phyloP scores from a whole-genome alignment of 2,329 filamentous ascomycete species.

The Aspergillus fischeri region DNA sequence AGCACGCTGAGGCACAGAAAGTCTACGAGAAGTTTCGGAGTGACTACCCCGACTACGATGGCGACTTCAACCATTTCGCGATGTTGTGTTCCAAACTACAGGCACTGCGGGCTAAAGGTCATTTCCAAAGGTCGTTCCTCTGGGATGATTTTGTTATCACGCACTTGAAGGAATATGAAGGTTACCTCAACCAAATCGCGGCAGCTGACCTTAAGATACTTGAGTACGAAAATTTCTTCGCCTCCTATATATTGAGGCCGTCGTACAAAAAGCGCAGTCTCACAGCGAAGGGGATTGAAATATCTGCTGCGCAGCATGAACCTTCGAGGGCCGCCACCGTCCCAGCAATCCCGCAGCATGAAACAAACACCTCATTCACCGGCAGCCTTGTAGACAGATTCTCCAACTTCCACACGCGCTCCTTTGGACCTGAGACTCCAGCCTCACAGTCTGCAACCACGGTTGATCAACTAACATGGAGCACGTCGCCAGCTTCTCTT shows the following conservation, averaged over 20 bases:
- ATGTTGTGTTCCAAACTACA: conserved; percentile 36
- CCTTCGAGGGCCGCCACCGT: conserved; percentile 1
- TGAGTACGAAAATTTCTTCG: conserved; percentile 39
- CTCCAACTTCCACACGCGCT: conserved; percentile 21
- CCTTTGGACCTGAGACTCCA: conserved; percentile 11
- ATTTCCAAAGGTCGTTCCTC: conserved; percentile 33
- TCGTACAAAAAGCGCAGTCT: conserved; percentile 35
- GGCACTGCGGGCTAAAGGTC: conserved; percentile 24
- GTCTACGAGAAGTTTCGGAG: conserved; percentile 36
- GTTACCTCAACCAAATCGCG: conserved; percentile 27
- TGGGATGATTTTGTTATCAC: conserved; percentile 47
- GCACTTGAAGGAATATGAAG: conserved; percentile 34
- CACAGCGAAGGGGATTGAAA: conserved; percentile 27
- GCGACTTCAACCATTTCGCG: conserved; percentile 36
- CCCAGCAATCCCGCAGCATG: background rate
- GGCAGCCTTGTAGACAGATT: conserved; percentile 22
- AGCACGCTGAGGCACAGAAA: conserved; percentile 19
- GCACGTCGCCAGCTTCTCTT: conserved; percentile 5
- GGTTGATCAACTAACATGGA: conserved; percentile 7
- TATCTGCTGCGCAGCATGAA: conserved; percentile 23
- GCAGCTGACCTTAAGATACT: conserved; percentile 23
- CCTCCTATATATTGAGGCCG: conserved; percentile 26
- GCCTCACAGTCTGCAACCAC: conserved; percentile 9
- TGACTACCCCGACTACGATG: conserved; percentile 38
- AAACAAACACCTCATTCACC: conserved; percentile 20